phyloP scores from a whole-genome alignment of 306 rosid species.

The Prunus mongolica region DNA sequence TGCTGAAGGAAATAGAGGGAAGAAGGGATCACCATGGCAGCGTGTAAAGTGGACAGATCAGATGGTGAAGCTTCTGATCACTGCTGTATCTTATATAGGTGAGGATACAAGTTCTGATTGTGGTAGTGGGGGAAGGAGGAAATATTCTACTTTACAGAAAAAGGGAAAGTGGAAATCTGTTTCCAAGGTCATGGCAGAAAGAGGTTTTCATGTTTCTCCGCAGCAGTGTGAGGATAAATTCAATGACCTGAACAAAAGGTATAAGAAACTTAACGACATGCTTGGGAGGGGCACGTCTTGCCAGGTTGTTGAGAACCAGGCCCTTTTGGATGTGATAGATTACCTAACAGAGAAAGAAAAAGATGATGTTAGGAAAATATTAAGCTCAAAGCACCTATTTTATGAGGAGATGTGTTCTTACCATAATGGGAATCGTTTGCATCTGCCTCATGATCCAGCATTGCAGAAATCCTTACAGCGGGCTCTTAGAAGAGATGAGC shows the following conservation, averaged over 20 bases:
- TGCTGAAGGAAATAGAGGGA: conserved; percentile 49
- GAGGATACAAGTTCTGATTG: conserved; percentile 59
- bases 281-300: conserved; percentile 93
- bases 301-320: conserved; percentile 83
- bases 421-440: conserved; percentile 78
- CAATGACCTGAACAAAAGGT: conserved; percentile 89
- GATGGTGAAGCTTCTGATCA: conserved; percentile 90
- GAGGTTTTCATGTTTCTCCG: conserved; percentile 82
- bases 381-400: conserved; percentile 83
- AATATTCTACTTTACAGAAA: conserved; percentile 58
- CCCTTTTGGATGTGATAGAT: conserved; percentile 61
- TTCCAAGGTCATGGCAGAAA: conserved; percentile 92
- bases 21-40: conserved; percentile 73
- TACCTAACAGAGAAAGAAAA: conserved; percentile 77
- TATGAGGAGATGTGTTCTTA: conserved; percentile 96
- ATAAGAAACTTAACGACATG: conserved; percentile 81
- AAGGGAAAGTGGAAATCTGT: conserved; percentile 93
- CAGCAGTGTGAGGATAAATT: conserved; percentile 98
- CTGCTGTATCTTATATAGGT: conserved; percentile 76
- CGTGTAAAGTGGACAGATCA: conserved; percentile 91
- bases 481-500: conserved; percentile 75
- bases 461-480: conserved; percentile 76
- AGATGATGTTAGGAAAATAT: conserved; percentile 72
- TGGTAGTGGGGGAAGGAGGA: conserved; percentile 61
- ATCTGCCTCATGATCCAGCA: conserved; percentile 83